Conservation (phyloP, 345 rosid species). For the Bruguiera sexangula region DNA sequence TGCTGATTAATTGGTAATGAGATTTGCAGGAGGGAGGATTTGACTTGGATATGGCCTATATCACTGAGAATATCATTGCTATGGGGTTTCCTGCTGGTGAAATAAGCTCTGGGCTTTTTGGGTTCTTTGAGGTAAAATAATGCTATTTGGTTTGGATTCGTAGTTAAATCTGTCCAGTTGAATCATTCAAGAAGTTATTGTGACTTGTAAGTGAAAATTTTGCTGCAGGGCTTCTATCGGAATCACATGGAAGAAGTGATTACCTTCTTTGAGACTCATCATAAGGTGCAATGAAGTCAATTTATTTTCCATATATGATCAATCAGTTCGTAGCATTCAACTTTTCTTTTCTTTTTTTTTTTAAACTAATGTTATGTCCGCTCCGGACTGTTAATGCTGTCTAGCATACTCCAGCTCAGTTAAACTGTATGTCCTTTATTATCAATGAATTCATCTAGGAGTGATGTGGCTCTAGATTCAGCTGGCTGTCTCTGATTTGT, state of each 20-base stretch:
- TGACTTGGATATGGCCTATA: conserved; percentile 45
- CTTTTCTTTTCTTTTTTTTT: no score
- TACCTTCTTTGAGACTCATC: conserved; percentile 29
- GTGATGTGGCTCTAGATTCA: neutral
- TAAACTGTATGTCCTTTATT: neutral
- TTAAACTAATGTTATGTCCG: neutral
- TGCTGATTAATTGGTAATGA: neutral
- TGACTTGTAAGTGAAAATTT: conserved; percentile 3
- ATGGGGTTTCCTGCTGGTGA: conserved; percentile 42
- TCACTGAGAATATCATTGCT: conserved; percentile 35
- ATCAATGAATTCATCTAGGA: neutral
- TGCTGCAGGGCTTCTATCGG: conserved; percentile 28
- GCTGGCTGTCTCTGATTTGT: neutral
- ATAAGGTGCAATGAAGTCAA: conserved; percentile 15
- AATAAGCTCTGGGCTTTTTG: conserved; percentile 34
- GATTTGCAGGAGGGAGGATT: conserved; percentile 28
- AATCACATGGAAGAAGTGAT: conserved; percentile 40
- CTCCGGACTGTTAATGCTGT: neutral
- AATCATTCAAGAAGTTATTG: neutral
- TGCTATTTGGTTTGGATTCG: neutral
- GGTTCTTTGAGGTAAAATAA: conserved; percentile 27
- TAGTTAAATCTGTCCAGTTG: neutral
- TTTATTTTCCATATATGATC: neutral
- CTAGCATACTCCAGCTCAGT: neutral
- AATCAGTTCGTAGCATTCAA: neutral